Evolutionary conservation across 2,329 filamentous ascomycete species (phyloP), one percentile per base, ranked within the genome.

Genomic region (Claviceps humidiphila): DNA sequence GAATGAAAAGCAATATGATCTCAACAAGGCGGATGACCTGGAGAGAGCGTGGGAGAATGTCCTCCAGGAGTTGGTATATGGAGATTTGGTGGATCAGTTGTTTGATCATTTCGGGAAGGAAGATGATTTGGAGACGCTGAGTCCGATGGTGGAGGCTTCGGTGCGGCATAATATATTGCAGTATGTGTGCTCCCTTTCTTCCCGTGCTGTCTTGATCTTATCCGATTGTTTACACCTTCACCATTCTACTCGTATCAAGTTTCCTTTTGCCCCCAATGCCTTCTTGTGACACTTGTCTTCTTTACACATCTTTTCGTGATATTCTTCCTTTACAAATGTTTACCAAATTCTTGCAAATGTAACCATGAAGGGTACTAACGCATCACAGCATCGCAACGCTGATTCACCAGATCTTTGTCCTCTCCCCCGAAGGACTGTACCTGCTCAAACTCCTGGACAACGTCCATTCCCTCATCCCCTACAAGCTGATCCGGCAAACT

Each of bases 341-440:
- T 4, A 11, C 30, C 30, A 34, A 34, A 11, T 34, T 3, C 11
- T 34, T 11, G 30, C 9, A 34, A 34, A 34, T 4, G 30, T 34
- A 34, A 34, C 1, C 30, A 11, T 34, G 9, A 34, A 34, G 30
- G 30, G 4, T 34, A 34, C 30, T 34, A 11, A 34, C 45, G 22
- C 16, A 14, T 4, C 1, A 14, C 43, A 87, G 85, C 58, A 68
- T 89, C 38, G 85, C 85, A 3, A 85, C 84, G 0, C 77, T 90
- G 52, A 73, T 87, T 48, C 86, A 91, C 59, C 83, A 87, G 58
- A 76, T 85, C 13, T 78, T 90, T 51, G 75, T 89, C 26, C 69
- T 85, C 42, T 88, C 84, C 0, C 81, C 87, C 0, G 84, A 90
- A 61, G 87, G 87, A 0, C 84, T 82, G 42, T 87, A 86, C 56